Base-by-base conservation (phyloP, 108 stramenopile genomes). In the Conticribra weissflogii region DNA sequence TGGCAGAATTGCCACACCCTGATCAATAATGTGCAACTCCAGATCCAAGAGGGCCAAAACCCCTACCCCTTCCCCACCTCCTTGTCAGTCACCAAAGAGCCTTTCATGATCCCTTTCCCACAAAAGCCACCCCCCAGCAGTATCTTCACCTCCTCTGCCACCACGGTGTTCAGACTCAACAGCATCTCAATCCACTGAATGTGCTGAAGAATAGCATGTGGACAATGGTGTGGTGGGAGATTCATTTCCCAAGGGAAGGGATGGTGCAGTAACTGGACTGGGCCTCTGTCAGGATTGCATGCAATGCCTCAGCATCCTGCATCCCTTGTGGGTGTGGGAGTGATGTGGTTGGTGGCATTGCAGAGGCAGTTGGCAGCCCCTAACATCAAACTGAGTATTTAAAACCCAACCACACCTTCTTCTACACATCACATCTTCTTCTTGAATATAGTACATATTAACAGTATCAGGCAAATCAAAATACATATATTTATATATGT, bases 231-330 rank as follows among this genome's bases (percentile, higher is more conserved):
- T n/a, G 22, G 33, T 59, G 18, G 17, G 7, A 30, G 9, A 17
- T 33, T 23, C 19, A 18, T 8, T 8, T 44, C 12, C 29, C 36
- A 4, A 74, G 45, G 41, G 50, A 22, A 0, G 78, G 74, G 34
- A 79, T 44, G 16, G 57, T 69, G 21, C 86, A 78, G 59, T 83
- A 92, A 50, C 88, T 86, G 14, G 81, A 61, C 29, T 65, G 61
- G 7, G 83, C 89, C 73, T 94, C 93, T 5, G 87, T 89, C 49
- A 94, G 73, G 8, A 94, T 27, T 1, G 88, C 93, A 54, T 81
- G 74, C 93, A 90, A 94, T 32, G 93, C 93, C 80, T 94, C 93
- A 17, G 86, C 85, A 58, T n/a, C n/a, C n/a, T n/a, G n/a, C n/a
- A n/a, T 94, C 93, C 30, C 79, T 47, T 0, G 55, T 63, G 12